Percentiles rank a stretch among this genome's conserved stretches.
phyloP scores from a whole-genome alignment of 2,329 filamentous ascomycete genomes.

The Claviceps monticola region DNA sequence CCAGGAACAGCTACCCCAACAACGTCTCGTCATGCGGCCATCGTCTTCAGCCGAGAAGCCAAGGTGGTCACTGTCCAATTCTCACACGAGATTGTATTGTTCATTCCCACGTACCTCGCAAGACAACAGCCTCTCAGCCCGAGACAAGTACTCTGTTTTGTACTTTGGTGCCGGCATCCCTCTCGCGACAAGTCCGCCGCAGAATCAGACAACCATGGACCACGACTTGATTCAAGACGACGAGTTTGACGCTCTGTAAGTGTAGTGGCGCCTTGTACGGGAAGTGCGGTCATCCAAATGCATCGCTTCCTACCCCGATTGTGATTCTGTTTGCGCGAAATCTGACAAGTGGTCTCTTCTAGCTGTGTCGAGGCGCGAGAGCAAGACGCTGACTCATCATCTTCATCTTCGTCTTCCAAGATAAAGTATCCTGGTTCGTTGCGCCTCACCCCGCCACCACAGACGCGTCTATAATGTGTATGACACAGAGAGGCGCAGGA shows the following conservation, averaged over 20 bases:
- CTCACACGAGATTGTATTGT: too few relatives aligned
- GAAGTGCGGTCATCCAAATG: background rate
- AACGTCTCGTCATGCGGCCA: background rate
- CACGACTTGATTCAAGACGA: constrained; percentile 30
- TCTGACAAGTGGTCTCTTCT: background rate
- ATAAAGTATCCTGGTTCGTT: constrained; percentile 24
- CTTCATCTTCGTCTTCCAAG: background rate
- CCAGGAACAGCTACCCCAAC: background rate
- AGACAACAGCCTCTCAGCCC: too few relatives aligned
- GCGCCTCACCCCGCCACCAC: background rate
- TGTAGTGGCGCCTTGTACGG: background rate
- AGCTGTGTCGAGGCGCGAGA: constrained; percentile 21
- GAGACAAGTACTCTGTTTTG: too few relatives aligned
- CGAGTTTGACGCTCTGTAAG: constrained; percentile 43
- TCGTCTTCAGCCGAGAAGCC: background rate
- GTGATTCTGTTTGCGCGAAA: background rate
- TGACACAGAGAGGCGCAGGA: background rate
- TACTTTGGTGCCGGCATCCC: too few relatives aligned
- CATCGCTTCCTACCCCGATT: background rate
- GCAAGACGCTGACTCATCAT: background rate
- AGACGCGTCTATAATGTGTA: background rate
- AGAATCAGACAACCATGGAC: constrained; percentile 4
- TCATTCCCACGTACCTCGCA: too few relatives aligned
- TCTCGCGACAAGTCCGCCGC: background rate
- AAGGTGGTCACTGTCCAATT: background rate